phyloP scores from a whole-genome alignment of 2,329 filamentous ascomycete species.

The Talaromyces sp. region DNA sequence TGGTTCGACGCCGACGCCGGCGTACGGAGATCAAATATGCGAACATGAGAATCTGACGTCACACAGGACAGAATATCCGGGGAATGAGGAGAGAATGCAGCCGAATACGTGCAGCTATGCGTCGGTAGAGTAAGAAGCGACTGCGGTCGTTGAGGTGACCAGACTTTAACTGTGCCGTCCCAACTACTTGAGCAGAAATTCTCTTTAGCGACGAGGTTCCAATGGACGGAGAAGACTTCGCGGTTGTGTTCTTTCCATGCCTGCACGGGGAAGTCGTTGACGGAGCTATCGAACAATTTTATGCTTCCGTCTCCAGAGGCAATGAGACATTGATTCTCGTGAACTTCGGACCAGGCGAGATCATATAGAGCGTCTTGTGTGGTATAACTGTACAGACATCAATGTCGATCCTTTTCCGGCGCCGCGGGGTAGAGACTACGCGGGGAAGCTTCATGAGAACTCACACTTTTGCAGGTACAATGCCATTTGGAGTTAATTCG shows the following conservation, averaged over 20 bases:
- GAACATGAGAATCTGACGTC: slow-evolving; percentile 80
- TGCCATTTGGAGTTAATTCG: slow-evolving; percentile 75
- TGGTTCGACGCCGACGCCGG: slow-evolving; percentile 85
- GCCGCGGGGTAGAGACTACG: background rate
- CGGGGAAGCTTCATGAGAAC: slow-evolving; percentile 22
- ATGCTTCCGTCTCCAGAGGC: slow-evolving; percentile 91
- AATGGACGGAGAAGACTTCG: slow-evolving; percentile 87
- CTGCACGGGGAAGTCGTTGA: slow-evolving; percentile 80
- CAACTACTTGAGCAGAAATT: slow-evolving; percentile 88
- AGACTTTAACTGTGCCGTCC: slow-evolving; percentile 96
- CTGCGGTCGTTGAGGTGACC: slow-evolving; percentile 72
- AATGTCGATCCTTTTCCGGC: slow-evolving; percentile 4
- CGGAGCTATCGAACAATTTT: slow-evolving; percentile 83
- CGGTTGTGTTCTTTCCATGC: slow-evolving; percentile 91
- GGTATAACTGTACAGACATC: slow-evolving; percentile 64
- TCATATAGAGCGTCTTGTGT: slow-evolving; percentile 98
- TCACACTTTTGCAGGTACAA: slow-evolving; percentile 78
- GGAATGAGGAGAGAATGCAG: slow-evolving; percentile 84
- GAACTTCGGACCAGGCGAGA: slow-evolving; percentile 88
- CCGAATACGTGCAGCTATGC: slow-evolving; percentile 89
- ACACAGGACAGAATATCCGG: slow-evolving; percentile 82
- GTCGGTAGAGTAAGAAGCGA: slow-evolving; percentile 84
- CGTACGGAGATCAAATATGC: slow-evolving; percentile 86
- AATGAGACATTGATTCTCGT: slow-evolving; percentile 88
- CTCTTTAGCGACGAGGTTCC: slow-evolving; percentile 88